A percentile compares a stretch with the other conserved stretches of the same genome.
phyloP scores from a whole-genome alignment of 1,139 yeast species.

The Blastobotrys petasosporus region DNA sequence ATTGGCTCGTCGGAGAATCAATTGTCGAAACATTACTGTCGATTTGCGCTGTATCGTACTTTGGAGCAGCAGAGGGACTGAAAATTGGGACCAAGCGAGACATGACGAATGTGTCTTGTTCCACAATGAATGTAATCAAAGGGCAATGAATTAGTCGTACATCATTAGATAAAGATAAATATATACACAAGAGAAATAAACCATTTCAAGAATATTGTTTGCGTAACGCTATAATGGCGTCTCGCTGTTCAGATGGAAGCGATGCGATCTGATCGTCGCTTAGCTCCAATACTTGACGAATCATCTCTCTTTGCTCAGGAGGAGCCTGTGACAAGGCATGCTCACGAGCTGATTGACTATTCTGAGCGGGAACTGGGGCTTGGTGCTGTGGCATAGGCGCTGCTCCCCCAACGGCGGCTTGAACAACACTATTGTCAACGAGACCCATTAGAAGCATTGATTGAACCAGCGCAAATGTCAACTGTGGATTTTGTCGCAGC shows the following conservation, averaged over 20 bases:
- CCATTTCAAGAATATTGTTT: constrained; percentile 18
- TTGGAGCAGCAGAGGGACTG: too few species aligned
- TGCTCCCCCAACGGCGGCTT: constrained; percentile 26
- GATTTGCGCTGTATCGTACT: too few species aligned
- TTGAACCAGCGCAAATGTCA: constrained; percentile 78
- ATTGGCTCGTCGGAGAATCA: too few species aligned
- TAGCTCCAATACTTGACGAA: constrained; percentile 45
- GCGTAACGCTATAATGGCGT: constrained; percentile 21
- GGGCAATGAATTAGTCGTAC: neutral
- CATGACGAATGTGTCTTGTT: too few species aligned
- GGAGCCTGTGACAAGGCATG: neutral
- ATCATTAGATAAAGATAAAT: neutral
- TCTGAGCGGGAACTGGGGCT: constrained; percentile 18
- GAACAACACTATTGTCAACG: constrained; percentile 50
- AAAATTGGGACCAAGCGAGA: too few species aligned
- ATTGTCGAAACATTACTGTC: too few species aligned
- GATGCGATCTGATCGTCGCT: constrained; percentile 52
- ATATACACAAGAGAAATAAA: neutral
- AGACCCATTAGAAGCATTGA: constrained; percentile 56
- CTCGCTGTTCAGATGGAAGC: constrained; percentile 49
- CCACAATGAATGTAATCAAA: neutral
- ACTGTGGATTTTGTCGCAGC: constrained; percentile 67
- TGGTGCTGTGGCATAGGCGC: constrained; percentile 18
- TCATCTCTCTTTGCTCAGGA: constrained; percentile 35
- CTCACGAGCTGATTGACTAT: constrained; percentile 1